A percentile compares a stretch with the other conserved stretches of the same genome.
These are phyloP conservation scores for Ustilago sp. DNA, from an alignment of 1,284 basidiomycete species.

Conservation along the genomic window DNA sequence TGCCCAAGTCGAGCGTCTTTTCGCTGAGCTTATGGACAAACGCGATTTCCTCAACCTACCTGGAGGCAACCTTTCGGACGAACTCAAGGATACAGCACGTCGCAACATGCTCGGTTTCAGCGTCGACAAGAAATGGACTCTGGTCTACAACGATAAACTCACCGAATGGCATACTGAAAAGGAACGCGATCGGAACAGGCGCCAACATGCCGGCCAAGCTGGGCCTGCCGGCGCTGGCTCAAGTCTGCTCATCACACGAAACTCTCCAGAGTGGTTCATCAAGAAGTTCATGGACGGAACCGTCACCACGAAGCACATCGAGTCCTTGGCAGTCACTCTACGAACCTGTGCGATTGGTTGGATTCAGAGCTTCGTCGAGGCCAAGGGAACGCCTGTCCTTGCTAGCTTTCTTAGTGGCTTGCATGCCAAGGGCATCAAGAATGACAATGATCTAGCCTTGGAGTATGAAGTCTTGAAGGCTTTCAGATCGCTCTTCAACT, in stretches of 20 bases:
- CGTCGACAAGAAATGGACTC: slow-evolving; percentile 87
- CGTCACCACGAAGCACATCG: slow-evolving; percentile 83
- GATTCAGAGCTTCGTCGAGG: slow-evolving; percentile 72
- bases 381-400: slow-evolving; percentile 81
- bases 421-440: slow-evolving; percentile 61
- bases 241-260: slow-evolving; percentile 63
- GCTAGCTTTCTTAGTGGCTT: slow-evolving; percentile 76
- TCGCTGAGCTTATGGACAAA: slow-evolving; percentile 68
- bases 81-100: slow-evolving; percentile 56
- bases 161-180: slow-evolving; percentile 77
- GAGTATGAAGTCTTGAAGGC: slow-evolving; percentile 93
- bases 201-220: slow-evolving; percentile 71
- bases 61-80: slow-evolving; percentile 61
- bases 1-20: slow-evolving; percentile 65
- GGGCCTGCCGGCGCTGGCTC: slow-evolving; percentile 70
- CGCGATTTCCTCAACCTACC: slow-evolving; percentile 65
- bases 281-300: slow-evolving; percentile 88
- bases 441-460: slow-evolving; percentile 77
- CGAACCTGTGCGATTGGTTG: slow-evolving; percentile 72
- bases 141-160: slow-evolving; percentile 86
- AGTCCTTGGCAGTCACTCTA: slow-evolving; percentile 81
- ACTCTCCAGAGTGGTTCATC: slow-evolving; percentile 77
- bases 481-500: slow-evolving; percentile 85
- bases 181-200: slow-evolving; percentile 58
- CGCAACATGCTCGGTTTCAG: slow-evolving; percentile 66